Base-by-base conservation (phyloP, 305 asterid species). In the Fraxinus paxiana region DNA sequence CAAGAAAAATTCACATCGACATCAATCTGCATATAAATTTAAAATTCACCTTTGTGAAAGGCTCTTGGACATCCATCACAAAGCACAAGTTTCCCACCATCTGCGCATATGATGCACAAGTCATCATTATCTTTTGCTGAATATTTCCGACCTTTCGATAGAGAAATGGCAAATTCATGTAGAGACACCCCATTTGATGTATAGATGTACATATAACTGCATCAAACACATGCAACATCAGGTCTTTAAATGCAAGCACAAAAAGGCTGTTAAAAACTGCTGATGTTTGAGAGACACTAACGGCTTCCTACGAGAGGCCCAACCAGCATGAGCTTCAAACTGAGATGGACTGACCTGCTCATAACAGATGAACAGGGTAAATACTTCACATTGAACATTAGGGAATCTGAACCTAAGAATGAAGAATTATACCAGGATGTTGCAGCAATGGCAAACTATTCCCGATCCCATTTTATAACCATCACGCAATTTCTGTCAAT, bases 11-110 rank as follows among this genome's bases (percentile, higher is more conserved):
- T 54, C 22, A 54, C 41, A 84, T 75, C 78, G 28, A 70, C 61
- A 37, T 65, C 65, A 54, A 77, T 51, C 77, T 37, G 71, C 59
- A 56, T 65, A 24, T 37, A 54, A 77, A 65, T 56, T 71, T 75
- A 85, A 78, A 83, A 30, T 84, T 33, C 83, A 96, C 99, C 99
- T 80, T 56, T 94, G 83, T 96, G 99, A 85, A 96, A 96, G 82
- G 99, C 94, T 88, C 97, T 93, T 73, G 99, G 99, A 88, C 99
- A 96, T 82, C 98, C 99, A 90, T 94, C 97, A 89, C 99, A 96
- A 67, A 91, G 97, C 86, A 94, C 98, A 83, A 96, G 97, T 80
- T 90, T 90, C 78, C 99, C 99, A 90, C 99, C 99, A 92, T 96
- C 99, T 20, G 94, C 98, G 73, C 99, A 96, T 75, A 94, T 94